Evolutionary conservation across 164 flowering plant species (phyloP), one percentile per base, ranked within the genome.

Genomic region (Dillenia suffruticosa): DNA sequence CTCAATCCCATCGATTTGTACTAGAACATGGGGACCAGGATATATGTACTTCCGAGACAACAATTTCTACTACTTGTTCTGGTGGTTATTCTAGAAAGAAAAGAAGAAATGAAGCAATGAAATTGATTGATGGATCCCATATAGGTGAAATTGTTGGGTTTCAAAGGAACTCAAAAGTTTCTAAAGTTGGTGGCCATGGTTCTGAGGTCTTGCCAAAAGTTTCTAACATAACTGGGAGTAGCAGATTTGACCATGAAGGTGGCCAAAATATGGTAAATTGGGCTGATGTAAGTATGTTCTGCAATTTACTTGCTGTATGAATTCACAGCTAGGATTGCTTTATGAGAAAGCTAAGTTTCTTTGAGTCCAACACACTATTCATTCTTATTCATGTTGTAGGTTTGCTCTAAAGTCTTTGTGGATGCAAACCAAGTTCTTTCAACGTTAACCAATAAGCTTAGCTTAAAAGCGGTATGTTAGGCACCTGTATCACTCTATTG

Each of bases 251-350:
- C 40, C 56, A 14, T 57, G 72, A 50, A 59, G 65, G 57, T 62
- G 65, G 65, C 44, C 54, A 24, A 59, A 45, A 56, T 9, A 44
- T 22, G 40, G 70, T 58, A 62, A 65, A 70, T 43, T 81, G 78
- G 79, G 44, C 68, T 63, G 81, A 80, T 70, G 96, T 89, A 78
- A 66, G 88, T 72, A 49, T 49, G 22, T 22, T 65, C 57, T 45
- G 11, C 52, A 13, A 26, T 40, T 47, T 46, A 16, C 44, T n/a
- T 47, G 22, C 22, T 54, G 16, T 68, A 9, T 17, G 16, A 52
- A 10, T 57, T 51, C 40, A 51, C n/a, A 2, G 54, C 9, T 3
- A n/a, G 54, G 54, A n/a, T 51, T 11, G 19, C 15, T 51, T 12
- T 9, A 9, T 19, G 19, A 10, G 54, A 51, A 51, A 51, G 19